Evolutionary conservation across 495 filamentous ascomycete genomes (phyloP).

Genomic region (Penicillium dipodomyicola): DNA sequence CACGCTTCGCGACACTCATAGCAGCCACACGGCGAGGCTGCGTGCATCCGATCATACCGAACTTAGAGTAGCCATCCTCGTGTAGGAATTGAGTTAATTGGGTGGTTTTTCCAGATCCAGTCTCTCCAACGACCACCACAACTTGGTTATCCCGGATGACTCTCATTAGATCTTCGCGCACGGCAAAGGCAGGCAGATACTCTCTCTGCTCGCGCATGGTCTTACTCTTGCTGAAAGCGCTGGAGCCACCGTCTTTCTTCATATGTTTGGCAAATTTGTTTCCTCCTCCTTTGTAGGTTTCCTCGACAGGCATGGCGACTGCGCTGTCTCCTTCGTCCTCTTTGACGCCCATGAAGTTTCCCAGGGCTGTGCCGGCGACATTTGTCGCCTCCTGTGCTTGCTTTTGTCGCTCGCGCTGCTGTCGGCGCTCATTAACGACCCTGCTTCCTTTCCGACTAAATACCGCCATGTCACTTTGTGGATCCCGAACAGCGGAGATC

Average conservation of each 20-base stretch:
- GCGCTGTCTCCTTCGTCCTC: constrained; percentile 94
- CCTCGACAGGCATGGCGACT: constrained; percentile 70
- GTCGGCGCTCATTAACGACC: constrained; percentile 84
- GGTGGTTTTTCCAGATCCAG: constrained; percentile 94
- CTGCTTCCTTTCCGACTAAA: constrained; percentile 95
- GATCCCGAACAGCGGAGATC: constrained; percentile 86
- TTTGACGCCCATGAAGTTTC: constrained; percentile 91
- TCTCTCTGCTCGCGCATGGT: constrained; percentile 88
- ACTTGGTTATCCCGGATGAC: constrained; percentile 98
- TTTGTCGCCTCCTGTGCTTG: constrained; percentile 96
- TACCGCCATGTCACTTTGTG: constrained; percentile 98
- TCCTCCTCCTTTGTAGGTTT: constrained; percentile 55
- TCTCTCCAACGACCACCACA: constrained; percentile 93
- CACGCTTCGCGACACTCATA: constrained; percentile 98
- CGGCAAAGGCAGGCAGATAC: constrained; percentile 93
- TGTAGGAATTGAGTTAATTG: constrained; percentile 94
- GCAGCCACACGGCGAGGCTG: constrained; percentile 94
- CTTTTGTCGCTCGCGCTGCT: constrained; percentile 90
- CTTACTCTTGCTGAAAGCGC: constrained; percentile 90
- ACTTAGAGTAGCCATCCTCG: constrained; percentile 86
- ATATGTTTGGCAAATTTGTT: constrained; percentile 90
- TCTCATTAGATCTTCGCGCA: constrained; percentile 89
- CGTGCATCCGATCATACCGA: constrained; percentile 91
- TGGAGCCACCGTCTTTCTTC: constrained; percentile 83
- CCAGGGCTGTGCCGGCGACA: constrained; percentile 84